Evolutionary conservation across 139 green algal species (phyloP).

Genomic region (Chlamydomonas sphaeroides): DNA sequence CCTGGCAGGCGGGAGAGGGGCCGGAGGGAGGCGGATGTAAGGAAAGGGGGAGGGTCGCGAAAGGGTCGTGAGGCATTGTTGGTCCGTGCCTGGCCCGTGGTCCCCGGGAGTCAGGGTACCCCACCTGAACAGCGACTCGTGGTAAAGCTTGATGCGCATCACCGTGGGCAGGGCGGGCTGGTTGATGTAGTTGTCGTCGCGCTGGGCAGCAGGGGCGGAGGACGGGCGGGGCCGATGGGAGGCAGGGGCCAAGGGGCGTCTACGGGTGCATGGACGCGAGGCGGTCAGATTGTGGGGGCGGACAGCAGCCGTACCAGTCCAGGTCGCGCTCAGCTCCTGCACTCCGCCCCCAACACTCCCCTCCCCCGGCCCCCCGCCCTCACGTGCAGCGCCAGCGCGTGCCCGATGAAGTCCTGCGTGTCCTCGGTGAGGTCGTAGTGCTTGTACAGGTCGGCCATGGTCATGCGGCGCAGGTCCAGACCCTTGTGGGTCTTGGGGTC

Average conservation of each 20-base stretch:
- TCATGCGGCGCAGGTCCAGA: conserved; percentile 86
- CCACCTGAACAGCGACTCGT: conserved; percentile 88
- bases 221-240: not conserved
- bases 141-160: conserved; percentile 95
- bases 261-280: too few species aligned
- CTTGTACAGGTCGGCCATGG: conserved; percentile 90
- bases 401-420: conserved; percentile 97
- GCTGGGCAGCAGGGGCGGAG: not conserved
- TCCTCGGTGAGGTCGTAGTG: conserved; percentile 85
- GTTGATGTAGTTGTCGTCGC: conserved; percentile 44
- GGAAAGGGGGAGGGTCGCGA: too few species aligned
- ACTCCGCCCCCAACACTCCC: too few species aligned
- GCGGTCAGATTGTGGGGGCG: too few species aligned
- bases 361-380: not conserved
- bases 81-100: too few species aligned
- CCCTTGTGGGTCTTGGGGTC: conserved; percentile 88
- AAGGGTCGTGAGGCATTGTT: too few species aligned
- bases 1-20: not conserved
- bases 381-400: conserved; percentile 93
- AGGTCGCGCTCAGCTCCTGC: too few species aligned
- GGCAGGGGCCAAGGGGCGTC: too few species aligned
- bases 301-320: too few species aligned
- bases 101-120: too few species aligned
- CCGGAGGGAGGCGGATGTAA: too few species aligned
- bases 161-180: conserved; percentile 86